Evolutionary conservation across 495 filamentous ascomycete genomes (phyloP).

Genomic region (Lepidopterella palustris): DNA sequence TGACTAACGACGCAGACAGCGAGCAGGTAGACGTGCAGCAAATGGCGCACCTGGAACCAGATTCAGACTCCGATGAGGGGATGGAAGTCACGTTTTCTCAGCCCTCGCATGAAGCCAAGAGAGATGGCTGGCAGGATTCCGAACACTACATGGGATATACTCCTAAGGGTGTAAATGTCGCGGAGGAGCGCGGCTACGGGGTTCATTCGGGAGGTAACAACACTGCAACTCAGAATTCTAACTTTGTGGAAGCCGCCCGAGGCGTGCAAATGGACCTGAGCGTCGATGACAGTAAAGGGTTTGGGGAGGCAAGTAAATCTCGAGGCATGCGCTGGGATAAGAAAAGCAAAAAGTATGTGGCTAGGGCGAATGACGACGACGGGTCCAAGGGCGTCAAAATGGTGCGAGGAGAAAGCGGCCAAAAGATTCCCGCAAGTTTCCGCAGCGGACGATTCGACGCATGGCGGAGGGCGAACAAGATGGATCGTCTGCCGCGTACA

Average conservation of each 20-base stretch:
- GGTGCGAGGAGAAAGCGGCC: slow-evolving; percentile 83
- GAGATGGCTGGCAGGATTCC: slow-evolving; percentile 63
- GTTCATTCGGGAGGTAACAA: slow-evolving; percentile 69
- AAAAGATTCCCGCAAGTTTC: slow-evolving; percentile 92
- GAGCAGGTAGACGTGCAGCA: slow-evolving; percentile 17
- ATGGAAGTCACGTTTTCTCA: slow-evolving; percentile 78
- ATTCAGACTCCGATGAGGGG: slow-evolving; percentile 45
- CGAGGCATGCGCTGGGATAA: slow-evolving; percentile 91
- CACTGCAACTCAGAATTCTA: slow-evolving; percentile 47
- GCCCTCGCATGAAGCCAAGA: slow-evolving; percentile 34
- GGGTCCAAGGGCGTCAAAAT: slow-evolving; percentile 78
- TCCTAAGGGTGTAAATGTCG: slow-evolving; percentile 64
- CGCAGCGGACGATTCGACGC: slow-evolving; percentile 86
- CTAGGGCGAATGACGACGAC: slow-evolving; percentile 85
- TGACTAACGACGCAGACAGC: slow-evolving; percentile 24
- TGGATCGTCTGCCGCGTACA: slow-evolving; percentile 67
- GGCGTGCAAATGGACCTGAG: slow-evolving; percentile 81
- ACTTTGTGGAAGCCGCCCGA: slow-evolving; percentile 78
- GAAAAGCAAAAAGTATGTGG: slow-evolving; percentile 90
- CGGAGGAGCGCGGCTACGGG: slow-evolving; percentile 85
- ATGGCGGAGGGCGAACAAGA: slow-evolving; percentile 79
- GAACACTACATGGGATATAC: slow-evolving; percentile 96
- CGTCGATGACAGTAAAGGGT: slow-evolving; percentile 68
- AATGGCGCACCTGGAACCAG: slow-evolving; percentile 1
- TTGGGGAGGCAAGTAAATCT: slow-evolving; percentile 61